Evolutionary conservation across 2,329 filamentous ascomycete species (phyloP).

Genomic region (Cryphonectria japonica): DNA sequence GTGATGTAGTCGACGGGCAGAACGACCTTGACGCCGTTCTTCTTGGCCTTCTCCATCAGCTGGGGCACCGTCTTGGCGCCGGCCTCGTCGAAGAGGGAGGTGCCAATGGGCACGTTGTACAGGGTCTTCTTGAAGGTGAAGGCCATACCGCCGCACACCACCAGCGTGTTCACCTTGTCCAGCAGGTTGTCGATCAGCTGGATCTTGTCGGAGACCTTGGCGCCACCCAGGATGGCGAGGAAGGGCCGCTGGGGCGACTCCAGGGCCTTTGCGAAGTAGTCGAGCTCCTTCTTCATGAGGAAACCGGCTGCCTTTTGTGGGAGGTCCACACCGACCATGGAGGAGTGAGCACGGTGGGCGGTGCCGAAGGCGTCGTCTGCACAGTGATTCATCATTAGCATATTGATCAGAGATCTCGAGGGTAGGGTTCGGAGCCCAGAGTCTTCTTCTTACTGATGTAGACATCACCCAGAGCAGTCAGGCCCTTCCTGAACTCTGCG

Average conservation of each 20-base stretch:
- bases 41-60: conserved; percentile 93
- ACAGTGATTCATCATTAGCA: conserved; percentile 32
- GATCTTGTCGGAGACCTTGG: conserved; percentile 99
- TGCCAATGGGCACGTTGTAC: conserved; percentile 84
- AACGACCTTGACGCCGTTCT: conserved; percentile 92
- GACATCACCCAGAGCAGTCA: conserved; percentile 93
- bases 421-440: background rate
- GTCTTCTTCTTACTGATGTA: conserved; percentile 78
- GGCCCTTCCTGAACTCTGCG: conserved; percentile 88
- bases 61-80: conserved; percentile 88
- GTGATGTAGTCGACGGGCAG: conserved; percentile 95
- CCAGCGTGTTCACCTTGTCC: conserved; percentile 94
- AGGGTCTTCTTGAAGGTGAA: conserved; percentile 99
- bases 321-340: conserved; percentile 96
- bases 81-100: conserved; percentile 89
- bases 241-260: conserved; percentile 93
- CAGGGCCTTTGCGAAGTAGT: conserved; percentile 97
- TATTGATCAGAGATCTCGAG: conserved; percentile 2
- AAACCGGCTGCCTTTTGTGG: conserved; percentile 97
- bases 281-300: conserved; percentile 99
- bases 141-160: conserved; percentile 97
- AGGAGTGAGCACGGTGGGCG: conserved; percentile 96
- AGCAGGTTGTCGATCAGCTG: conserved; percentile 99
- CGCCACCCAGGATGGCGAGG: conserved; percentile 96
- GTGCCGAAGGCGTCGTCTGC: conserved; percentile 97